Evolutionary conservation across 345 rosid genomes (phyloP), one percentile per base, ranked within the genome.

Genomic region (Lumnitzera littorea): DNA sequence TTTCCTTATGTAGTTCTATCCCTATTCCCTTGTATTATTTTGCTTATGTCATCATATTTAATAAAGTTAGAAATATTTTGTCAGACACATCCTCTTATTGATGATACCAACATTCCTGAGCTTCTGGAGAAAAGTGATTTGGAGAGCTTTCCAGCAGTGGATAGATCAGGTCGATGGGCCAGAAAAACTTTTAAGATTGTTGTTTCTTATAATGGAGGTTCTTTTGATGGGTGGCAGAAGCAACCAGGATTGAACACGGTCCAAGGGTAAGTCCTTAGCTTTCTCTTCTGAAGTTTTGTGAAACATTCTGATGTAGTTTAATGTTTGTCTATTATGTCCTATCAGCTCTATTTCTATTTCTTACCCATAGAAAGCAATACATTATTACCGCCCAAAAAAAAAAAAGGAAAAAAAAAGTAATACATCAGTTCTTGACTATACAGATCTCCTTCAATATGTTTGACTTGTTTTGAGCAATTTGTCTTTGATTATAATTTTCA

Each of bases 161-260:
- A 72, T 48, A 80, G 75, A 72, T 50, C 69, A 0, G 92, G 97
- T 64, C 84, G 96, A 70, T 91, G 88, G 92, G 96, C 72, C 53
- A 83, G 99, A 77, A 76, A 62, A 52, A 86, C 79, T 36, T 94
- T 85, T 55, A 90, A 82, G 84, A 86, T 94, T 58, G 63, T 77
- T 64, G 68, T 94, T 70, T 90, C 99, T 2, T 94, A 90, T 61
- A 82, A 80, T 56, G 97, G 97, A 25, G 70, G 65, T 62, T 84
- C 95, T 14, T 94, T 94, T 66, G 99, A 91, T 75, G 99, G 99
- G 62, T 94, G 99, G 99, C 97, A 90, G 75, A 90, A 81, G 58
- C 96, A 94, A 71, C 97, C 96, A 41, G 88, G 75, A 16, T 65
- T 94, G 58, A 80, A 82, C 78, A 90, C 99, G 29, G 99, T 90